Base-by-base conservation (phyloP, 495 filamentous ascomycete species). In the Thermothielavioides terrestris region DNA sequence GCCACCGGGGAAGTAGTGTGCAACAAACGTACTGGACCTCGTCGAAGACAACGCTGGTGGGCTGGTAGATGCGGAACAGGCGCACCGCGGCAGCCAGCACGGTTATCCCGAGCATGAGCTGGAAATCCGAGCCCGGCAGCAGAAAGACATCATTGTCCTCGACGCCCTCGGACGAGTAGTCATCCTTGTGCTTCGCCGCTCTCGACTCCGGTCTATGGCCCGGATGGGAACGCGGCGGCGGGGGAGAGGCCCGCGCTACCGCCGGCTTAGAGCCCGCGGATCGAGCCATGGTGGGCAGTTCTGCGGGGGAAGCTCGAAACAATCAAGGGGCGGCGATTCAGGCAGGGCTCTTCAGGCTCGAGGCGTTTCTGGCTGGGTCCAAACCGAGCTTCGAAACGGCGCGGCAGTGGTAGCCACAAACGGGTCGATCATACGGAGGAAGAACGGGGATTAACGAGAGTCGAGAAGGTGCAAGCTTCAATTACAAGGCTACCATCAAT, bases 21-120 rank as follows among this genome's bases (percentile, higher is more conserved):
- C n/a, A n/a, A n/a, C n/a, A n/a, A n/a, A 61, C 62, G 51, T 82
- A 96, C 90, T 98, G 92, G 66, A 98, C 92, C 77, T 98, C 92
- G 63, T 98, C 92, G 65, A 98, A 98, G 40, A 98, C 92, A 31
- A 98, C 92, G 60, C 90, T 96, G 55, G 81, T 84, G 36, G 92
- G 92, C 64, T 96, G 89, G 67, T 94, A 95, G 69, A 97, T 95
- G 64, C 88, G 81, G 76, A 94, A 98, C 25, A 98, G 69, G 52
- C 92, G 84, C 49, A 98, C 89, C 51, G 81, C 70, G 23, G 83
- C 77, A 17, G 85, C 88, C 48, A 95, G 56, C 37, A 90, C 50
- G 36, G 88, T 95, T 51, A 96, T 67, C 35, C 78, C 62, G 18
- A 78, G 68, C 61, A 95, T 71, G 38, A 86, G 59, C 63, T 85